Evolutionary conservation across 225 moss, liverwort and hornwort genomes (phyloP), one percentile per base, ranked within the genome.

Genomic region (Physcomitrium patens): DNA sequence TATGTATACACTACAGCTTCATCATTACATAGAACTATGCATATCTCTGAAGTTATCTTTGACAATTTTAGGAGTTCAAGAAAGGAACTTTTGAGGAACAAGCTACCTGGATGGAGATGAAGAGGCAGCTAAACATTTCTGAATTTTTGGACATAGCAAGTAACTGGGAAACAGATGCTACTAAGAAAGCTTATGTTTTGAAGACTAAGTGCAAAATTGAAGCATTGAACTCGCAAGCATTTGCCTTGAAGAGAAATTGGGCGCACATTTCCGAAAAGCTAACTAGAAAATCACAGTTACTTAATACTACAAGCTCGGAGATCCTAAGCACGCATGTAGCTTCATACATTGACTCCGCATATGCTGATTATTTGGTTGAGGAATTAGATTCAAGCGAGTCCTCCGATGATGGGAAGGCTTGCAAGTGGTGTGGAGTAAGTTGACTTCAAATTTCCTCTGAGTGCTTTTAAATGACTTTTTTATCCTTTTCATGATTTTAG

Each of bases 351-450:
- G 75, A 58, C 45, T 66, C 59, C 20, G 63, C 58, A 27, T 46
- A 15, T 60, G 59, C 26, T 24, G 44, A 23, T 66, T 27, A 12
- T 66, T 59, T 46, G 26, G 76, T 62, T 57, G 80, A 55, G 17
- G 74, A 68, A 43, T 45, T 57, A 65, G 76, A 73, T 70, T 69
- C 67, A 12, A 70, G 47, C 58, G 58, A 73, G 42, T 80, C 73
- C 51, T 79, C 85, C 14, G 81, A 79, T 27, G 65, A 65, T 28
- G 79, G 79, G 26, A 77, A 73, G 26, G 81, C 81, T 31, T 89
- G 88, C 83, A 89, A 86, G 68, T 89, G 86, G 68, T 89, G 88
- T 77, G 88, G 88, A 74, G 88, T 89, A 68, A 86, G 86, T 65
- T 51, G 28, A 75, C 65, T 14, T 67, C 3, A 18, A 22, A 67